These are phyloP conservation scores for Sporopachydermia quercuum DNA, from an alignment of 805 yeast species.

Conservation along the genomic window DNA sequence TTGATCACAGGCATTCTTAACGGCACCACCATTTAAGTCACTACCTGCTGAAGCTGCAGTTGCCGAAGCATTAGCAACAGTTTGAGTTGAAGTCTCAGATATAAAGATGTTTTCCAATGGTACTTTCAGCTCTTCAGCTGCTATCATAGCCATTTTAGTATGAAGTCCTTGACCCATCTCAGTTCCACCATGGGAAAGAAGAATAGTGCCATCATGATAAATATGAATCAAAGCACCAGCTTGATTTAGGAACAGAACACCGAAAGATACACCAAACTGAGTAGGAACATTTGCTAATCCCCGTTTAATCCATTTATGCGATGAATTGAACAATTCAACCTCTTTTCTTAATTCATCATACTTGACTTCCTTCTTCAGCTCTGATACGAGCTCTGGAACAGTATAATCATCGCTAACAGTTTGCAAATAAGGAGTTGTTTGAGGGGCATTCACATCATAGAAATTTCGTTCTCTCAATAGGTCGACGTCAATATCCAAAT, in stretches of 20 bases:
- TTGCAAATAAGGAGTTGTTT: slow-evolving; percentile 27
- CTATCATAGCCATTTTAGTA: slow-evolving; percentile 34
- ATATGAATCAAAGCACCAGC: slow-evolving; percentile 34
- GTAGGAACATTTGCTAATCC: slow-evolving; percentile 33
- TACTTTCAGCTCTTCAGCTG: slow-evolving; percentile 27
- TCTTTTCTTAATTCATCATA: slow-evolving; percentile 21
- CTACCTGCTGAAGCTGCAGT: slow-evolving; percentile 36
- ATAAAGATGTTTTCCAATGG: slow-evolving; percentile 26
- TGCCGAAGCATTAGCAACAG: slow-evolving; percentile 32
- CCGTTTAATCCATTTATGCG: slow-evolving; percentile 29
- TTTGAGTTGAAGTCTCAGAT: slow-evolving; percentile 31
- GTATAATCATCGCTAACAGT: slow-evolving; percentile 25
- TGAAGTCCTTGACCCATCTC: slow-evolving; percentile 36
- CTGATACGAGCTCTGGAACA: slow-evolving; percentile 21
- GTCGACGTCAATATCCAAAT: slow-evolving; percentile 25
- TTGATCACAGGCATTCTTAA: slow-evolving; percentile 31
- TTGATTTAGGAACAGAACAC: slow-evolving; percentile 29
- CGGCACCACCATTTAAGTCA: slow-evolving; percentile 34
- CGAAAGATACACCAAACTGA: slow-evolving; percentile 32
- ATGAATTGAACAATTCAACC: slow-evolving; percentile 25
- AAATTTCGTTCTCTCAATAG: slow-evolving; percentile 24
- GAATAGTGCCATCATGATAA: slow-evolving; percentile 31
- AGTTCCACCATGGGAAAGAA: slow-evolving; percentile 33
- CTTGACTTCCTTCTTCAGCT: slow-evolving; percentile 21
- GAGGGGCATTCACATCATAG: slow-evolving; percentile 16